Conservation (phyloP, 2,329 filamentous ascomycete genomes). For the Colletotrichum caudatum region DNA sequence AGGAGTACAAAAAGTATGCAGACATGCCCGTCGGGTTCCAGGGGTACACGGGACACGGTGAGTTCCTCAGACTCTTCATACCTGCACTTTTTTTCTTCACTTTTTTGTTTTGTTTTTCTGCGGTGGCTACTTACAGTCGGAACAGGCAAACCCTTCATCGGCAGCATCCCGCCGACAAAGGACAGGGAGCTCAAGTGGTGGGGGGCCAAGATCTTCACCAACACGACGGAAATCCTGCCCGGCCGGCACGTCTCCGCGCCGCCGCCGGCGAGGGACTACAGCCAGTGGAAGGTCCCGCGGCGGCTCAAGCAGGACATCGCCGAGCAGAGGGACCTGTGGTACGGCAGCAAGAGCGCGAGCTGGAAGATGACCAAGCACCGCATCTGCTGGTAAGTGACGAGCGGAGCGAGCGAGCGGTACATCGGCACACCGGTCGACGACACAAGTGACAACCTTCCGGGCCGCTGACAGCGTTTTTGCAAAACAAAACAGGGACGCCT, state of each 20-base stretch:
- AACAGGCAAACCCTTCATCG: conserved; percentile 65
- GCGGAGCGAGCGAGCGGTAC: no score
- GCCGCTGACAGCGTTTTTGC: no score
- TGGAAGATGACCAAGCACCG: conserved; percentile 73
- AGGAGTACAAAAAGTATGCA: conserved; percentile 58
- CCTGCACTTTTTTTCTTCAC: conserved; percentile 48
- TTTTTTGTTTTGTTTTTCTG: neutral
- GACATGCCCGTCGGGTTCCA: conserved; percentile 63
- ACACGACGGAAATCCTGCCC: conserved; percentile 64
- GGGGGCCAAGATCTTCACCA: conserved; percentile 70
- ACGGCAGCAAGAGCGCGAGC: conserved; percentile 65
- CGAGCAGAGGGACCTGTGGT: conserved; percentile 69
- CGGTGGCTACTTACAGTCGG: conserved; percentile 47
- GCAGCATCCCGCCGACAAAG: conserved; percentile 66
- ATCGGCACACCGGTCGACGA: no score
- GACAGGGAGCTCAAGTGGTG: conserved; percentile 69
- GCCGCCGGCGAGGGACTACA: conserved; percentile 67
- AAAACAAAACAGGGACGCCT: conserved; percentile 71
- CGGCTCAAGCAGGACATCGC: conserved; percentile 69
- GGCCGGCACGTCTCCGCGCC: conserved; percentile 68
- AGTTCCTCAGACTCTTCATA: conserved; percentile 36
- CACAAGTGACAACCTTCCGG: no score
- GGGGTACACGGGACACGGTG: conserved; percentile 54
- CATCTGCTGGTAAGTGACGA: conserved; percentile 71
- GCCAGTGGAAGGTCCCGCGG: conserved; percentile 70